These are phyloP conservation scores for maize (Zea mays) DNA, from an alignment of 176 grass and related monocot species.

Conservation along the genomic window DNA sequence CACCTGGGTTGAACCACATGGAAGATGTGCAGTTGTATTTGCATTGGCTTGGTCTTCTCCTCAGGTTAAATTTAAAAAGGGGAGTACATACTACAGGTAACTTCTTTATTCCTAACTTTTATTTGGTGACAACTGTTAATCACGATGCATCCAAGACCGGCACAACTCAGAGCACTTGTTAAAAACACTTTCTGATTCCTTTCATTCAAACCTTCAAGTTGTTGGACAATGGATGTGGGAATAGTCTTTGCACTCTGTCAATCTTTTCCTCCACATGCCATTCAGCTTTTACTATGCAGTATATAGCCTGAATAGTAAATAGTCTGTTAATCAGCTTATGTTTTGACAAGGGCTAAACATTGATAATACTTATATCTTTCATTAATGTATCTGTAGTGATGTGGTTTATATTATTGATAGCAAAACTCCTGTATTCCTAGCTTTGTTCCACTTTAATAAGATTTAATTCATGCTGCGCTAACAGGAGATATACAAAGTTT, in stretches of 20 bases:
- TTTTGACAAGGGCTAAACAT: not conserved
- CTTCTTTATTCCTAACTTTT: not conserved
- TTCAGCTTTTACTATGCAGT: slow-evolving; percentile 8
- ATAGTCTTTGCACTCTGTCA: not conserved
- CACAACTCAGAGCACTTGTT: slow-evolving; percentile 9
- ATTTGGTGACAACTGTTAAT: slow-evolving; percentile 12
- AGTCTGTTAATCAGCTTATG: slow-evolving; percentile 1
- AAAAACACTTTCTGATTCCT: slow-evolving; percentile 2
- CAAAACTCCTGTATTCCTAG: not conserved
- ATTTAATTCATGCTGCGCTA: slow-evolving; percentile 39
- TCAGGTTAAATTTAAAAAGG: slow-evolving; percentile 91
- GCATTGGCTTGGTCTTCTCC: slow-evolving; percentile 86
- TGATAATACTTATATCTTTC: slow-evolving; percentile 9
- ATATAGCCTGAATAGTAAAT: not conserved
- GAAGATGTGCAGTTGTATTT: slow-evolving; percentile 82
- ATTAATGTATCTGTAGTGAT: slow-evolving; percentile 9
- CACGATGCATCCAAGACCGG: slow-evolving; percentile 4
- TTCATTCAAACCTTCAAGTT: slow-evolving; percentile 6
- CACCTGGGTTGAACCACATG: slow-evolving; percentile 93
- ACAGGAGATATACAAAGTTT: slow-evolving; percentile 97
- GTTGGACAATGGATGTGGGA: not conserved
- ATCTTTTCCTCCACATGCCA: not conserved
- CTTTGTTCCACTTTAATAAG: slow-evolving; percentile 4
- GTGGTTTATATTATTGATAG: slow-evolving; percentile 5
- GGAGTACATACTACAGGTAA: slow-evolving; percentile 80